phyloP scores from a whole-genome alignment of 495 filamentous ascomycete species.

The Neurospora sp. region DNA sequence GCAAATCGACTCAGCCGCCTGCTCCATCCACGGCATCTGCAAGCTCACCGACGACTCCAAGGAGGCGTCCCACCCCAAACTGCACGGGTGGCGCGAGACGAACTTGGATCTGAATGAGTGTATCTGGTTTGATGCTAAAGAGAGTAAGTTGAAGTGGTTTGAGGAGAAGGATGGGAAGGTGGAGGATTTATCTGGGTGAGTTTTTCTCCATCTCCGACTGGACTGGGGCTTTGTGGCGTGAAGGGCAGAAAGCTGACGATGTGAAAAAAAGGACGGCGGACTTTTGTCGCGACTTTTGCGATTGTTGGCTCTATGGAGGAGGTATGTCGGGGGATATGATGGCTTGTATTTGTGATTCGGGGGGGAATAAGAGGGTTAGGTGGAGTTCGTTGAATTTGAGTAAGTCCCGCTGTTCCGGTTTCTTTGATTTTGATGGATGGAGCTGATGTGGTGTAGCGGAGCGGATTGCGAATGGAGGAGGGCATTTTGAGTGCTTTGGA shows the following conservation, averaged over 20 bases:
- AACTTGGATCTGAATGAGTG: not conserved
- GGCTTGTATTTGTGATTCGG: not conserved
- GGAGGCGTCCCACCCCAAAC: not conserved
- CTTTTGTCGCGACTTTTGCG: not conserved
- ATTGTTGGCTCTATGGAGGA: not conserved
- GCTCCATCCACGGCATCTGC: not conserved
- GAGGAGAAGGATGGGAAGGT: not conserved
- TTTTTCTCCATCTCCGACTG: too few species aligned
- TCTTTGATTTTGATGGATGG: accelerated
- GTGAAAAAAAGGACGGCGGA: too few species aligned
- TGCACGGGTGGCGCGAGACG: not conserved
- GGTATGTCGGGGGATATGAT: not conserved
- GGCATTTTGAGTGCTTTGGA: not conserved
- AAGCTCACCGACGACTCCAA: not conserved
- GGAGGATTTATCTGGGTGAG: not conserved
- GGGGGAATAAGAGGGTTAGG: not conserved
- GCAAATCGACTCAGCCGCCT: not conserved
- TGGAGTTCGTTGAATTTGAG: not conserved
- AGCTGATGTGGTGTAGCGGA: not conserved
- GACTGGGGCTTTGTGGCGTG: too few species aligned
- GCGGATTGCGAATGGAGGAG: not conserved
- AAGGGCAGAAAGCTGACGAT: too few species aligned
- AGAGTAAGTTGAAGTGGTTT: not conserved
- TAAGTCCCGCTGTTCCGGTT: not conserved
- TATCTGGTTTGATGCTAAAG: not conserved